Conservation (phyloP, 768 basidiomycete species). For the Pulveroboletus sp. region DNA sequence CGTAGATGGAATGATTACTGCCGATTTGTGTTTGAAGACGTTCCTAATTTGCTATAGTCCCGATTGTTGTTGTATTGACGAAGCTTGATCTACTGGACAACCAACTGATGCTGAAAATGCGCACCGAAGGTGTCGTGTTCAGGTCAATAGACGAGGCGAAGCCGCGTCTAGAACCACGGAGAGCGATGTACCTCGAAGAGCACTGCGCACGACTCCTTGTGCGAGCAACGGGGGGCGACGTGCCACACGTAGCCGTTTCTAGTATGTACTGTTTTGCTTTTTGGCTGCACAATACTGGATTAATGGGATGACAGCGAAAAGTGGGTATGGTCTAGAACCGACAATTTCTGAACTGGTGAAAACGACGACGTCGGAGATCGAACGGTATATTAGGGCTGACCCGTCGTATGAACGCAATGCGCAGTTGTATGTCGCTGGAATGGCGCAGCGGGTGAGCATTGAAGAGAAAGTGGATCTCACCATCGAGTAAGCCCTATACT, state of each 20-base stretch:
- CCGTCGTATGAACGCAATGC: neutral
- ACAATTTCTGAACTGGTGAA: neutral
- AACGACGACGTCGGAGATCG: neutral
- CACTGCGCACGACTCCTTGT: neutral
- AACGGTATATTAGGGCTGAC: neutral
- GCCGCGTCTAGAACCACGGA: neutral
- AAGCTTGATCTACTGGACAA: neutral
- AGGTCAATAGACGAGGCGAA: neutral
- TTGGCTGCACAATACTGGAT: neutral
- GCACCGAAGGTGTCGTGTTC: neutral
- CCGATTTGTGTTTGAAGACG: neutral
- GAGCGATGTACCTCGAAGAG: neutral
- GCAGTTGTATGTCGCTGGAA: neutral
- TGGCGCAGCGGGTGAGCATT: neutral
- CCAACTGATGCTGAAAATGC: neutral
- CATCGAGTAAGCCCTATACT: neutral
- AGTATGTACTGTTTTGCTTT: neutral
- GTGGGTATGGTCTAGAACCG: neutral
- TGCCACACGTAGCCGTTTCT: neutral
- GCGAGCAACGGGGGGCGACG: neutral
- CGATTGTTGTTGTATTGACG: neutral
- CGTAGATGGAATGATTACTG: neutral
- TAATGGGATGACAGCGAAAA: neutral
- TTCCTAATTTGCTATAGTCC: neutral
- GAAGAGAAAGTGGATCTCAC: no score